A percentile compares a stretch with the other conserved stretches of the same genome.
These are phyloP conservation scores for Castanospermum australe DNA, from an alignment of 306 rosid genomes.

Conservation along the genomic window DNA sequence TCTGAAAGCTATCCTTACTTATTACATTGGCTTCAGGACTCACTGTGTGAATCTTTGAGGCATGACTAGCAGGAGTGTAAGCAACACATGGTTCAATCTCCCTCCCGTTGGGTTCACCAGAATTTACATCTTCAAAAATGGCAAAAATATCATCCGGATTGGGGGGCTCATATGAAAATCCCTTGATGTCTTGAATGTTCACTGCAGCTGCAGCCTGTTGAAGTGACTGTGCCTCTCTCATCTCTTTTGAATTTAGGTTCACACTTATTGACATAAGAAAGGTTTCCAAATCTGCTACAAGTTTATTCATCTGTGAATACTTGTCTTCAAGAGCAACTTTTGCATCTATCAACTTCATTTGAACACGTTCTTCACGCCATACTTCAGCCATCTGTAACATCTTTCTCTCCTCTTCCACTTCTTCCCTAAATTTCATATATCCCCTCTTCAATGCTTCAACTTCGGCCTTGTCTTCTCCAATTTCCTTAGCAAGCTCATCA, in stretches of 20 bases:
- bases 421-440: conserved; percentile 63
- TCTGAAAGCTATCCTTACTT: conserved; percentile 47
- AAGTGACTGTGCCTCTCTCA: conserved; percentile 60
- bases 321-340: conserved; percentile 87
- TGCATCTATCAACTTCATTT: conserved; percentile 92
- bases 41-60: conserved; percentile 65
- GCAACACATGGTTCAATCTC: conserved; percentile 68
- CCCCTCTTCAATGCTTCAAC: conserved; percentile 77
- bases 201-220: conserved; percentile 61
- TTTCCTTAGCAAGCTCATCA: conserved; percentile 92
- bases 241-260: conserved; percentile 60
- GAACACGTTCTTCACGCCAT: conserved; percentile 99
- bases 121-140: conserved; percentile 66
- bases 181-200: conserved; percentile 67
- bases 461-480: conserved; percentile 93
- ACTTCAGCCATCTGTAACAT: conserved; percentile 98
- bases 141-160: conserved; percentile 78
- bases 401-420: conserved; percentile 82
- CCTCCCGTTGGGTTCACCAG: conserved; percentile 63
- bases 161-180: conserved; percentile 66
- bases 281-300: conserved; percentile 64
- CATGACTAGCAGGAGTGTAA: conserved; percentile 65
- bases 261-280: conserved; percentile 49
- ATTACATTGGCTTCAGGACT: conserved; percentile 62
- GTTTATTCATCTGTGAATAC: conserved; percentile 83